phyloP scores from a whole-genome alignment of 2,329 filamentous ascomycete genomes.

The Fusarium tanahbumbuense region DNA sequence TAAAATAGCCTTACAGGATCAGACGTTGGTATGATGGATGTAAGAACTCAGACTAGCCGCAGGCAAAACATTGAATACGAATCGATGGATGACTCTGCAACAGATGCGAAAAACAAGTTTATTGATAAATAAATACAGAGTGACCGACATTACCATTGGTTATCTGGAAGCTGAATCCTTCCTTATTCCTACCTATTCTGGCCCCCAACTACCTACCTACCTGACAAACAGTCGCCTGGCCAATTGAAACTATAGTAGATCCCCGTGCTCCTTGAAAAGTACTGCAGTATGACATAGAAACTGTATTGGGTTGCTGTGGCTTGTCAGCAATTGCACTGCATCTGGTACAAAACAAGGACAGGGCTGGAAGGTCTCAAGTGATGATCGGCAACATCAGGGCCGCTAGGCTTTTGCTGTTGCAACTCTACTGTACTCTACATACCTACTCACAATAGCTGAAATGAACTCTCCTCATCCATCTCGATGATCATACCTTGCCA shows the following conservation, averaged over 20 bases:
- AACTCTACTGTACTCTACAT: background rate
- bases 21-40: background rate
- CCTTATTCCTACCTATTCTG: background rate
- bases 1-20: constrained; percentile 1
- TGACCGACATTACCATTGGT: too few relatives aligned
- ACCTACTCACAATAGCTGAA: background rate
- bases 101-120: background rate
- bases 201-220: background rate
- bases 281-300: background rate
- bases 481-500: background rate
- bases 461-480: background rate
- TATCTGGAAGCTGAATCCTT: background rate
- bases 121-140: background rate
- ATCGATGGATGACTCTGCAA: background rate
- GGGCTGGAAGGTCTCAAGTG: background rate
- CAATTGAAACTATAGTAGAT: background rate
- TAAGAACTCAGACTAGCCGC: background rate
- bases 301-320: background rate
- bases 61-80: background rate
- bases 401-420: background rate
- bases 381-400: constrained; percentile 4
- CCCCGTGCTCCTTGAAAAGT: background rate
- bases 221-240: background rate
- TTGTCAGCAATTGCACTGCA: constrained; percentile 1
- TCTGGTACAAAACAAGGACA: constrained; percentile 19